phyloP scores from a whole-genome alignment of 192 early-diverging fungal species.

The Entomortierella lignicola region DNA sequence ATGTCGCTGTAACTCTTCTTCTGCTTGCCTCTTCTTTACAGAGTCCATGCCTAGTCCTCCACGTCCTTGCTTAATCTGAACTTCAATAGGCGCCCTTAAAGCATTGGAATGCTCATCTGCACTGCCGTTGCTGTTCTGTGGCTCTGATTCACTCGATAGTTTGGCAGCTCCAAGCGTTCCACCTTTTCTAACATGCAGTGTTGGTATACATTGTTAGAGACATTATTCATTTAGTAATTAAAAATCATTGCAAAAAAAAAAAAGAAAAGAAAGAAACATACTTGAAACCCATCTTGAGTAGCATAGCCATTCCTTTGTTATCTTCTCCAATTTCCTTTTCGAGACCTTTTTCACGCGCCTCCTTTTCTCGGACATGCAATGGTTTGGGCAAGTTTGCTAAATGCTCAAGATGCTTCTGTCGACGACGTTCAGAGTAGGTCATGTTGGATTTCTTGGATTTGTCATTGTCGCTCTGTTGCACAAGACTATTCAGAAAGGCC shows the following conservation, averaged over 20 bases:
- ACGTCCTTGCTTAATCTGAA: constrained; percentile 52
- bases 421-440: constrained; percentile 55
- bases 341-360: constrained; percentile 62
- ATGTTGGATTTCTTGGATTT: constrained; percentile 15
- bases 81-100: constrained; percentile 22
- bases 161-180: constrained; percentile 50
- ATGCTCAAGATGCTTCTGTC: constrained; percentile 55
- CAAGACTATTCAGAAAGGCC: constrained; percentile 54
- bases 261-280: constrained; percentile 25
- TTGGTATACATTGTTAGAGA: too few relatives aligned
- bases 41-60: constrained; percentile 61
- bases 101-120: background rate
- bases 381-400: constrained; percentile 58
- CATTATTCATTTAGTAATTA: background rate
- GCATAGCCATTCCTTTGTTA: constrained; percentile 67
- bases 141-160: background rate
- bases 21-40: constrained; percentile 37
- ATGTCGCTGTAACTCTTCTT: constrained; percentile 46
- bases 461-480: constrained; percentile 21
- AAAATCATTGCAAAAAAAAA: background rate
- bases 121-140: background rate
- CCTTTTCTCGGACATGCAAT: constrained; percentile 53
- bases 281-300: constrained; percentile 71
- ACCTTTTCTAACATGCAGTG: constrained; percentile 55
- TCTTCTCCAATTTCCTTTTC: constrained; percentile 57